These are phyloP conservation scores for Limonium bicolor DNA, from an alignment of 148 eudicot species.

Conservation along the genomic window DNA sequence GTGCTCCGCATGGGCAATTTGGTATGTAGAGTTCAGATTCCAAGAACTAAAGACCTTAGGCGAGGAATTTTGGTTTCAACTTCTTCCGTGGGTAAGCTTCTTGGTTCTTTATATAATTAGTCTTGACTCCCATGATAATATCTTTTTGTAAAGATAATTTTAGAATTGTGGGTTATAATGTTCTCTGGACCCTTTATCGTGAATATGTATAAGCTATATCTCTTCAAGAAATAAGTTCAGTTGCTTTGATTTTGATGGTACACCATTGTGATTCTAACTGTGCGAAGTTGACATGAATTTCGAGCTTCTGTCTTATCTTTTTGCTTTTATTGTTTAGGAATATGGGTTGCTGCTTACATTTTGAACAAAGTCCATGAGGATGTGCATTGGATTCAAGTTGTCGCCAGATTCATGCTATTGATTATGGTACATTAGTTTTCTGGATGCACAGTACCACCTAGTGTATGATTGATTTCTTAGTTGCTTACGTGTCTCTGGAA, in stretches of 20 bases:
- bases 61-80: conserved; percentile 62
- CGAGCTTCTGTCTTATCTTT: not conserved
- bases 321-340: conserved; percentile 29
- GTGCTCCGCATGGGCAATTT: conserved; percentile 51
- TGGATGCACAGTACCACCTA: not conserved
- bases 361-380: conserved; percentile 61
- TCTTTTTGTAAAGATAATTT: too few relatives aligned
- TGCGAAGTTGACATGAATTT: too few relatives aligned
- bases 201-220: too few relatives aligned
- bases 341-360: conserved; percentile 58
- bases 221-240: too few relatives aligned
- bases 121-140: too few relatives aligned
- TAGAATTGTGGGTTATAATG: too few relatives aligned
- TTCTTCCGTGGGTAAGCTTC: conserved; percentile 44
- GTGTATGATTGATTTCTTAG: not conserved
- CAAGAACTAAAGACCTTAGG: conserved; percentile 94
- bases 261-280: too few relatives aligned
- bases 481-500: not conserved
- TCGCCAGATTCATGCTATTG: conserved; percentile 55
- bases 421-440: conserved; percentile 27
- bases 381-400: conserved; percentile 47
- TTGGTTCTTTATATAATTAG: not conserved
- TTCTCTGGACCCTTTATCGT: too few relatives aligned
- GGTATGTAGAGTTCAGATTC: conserved; percentile 68
- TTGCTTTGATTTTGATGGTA: too few relatives aligned